Evolutionary conservation across 208 protist species (phyloP), one percentile per base, ranked within the genome.

Genomic region (Porcisia hertigi): DNA sequence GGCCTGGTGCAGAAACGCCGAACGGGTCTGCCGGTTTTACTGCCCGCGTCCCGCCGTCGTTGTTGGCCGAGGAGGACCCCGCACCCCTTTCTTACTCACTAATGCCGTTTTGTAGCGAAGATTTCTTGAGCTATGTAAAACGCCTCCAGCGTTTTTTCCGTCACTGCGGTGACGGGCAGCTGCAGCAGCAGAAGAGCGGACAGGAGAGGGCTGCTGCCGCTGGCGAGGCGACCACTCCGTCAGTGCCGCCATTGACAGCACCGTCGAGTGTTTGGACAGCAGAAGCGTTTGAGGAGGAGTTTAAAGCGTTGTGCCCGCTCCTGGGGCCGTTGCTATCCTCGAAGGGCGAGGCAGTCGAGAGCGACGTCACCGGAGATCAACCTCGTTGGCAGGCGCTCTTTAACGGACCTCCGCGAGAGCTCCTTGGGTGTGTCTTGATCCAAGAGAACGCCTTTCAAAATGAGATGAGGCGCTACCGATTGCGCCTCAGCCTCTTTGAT

Each of bases 371-470:
- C 14, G 69, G 20, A 9, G 62, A 16, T 2, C 57, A 23, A 14
- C 58, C 41, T 41, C 70, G 85, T 12, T 80, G 80, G 60, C 58
- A 70, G 4, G 20, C 55, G 4, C 83, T 96, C 3, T 86, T 76
- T 47, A 53, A 60, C 55, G 92, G 90, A n/a, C 87, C 88, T 0
- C 53, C 63, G 54, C 88, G 90, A 58, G 90, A 96, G 87, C 80
- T 96, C 30, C 81, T 96, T 16, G 89, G 85, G 14, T 94, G 90
- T 67, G 82, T 97, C 54, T 83, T 97, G 39, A 86, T 97, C 53
- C 89, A 97, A 80, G 84, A 86, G 36, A 88, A 90, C 70, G 93
- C 93, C 45, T 97, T 97, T 66, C 93, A 97, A 65, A 94, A 93
- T 74, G 93, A 97, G 71, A 75, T 95, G 82, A 85, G 88, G 71